A percentile compares a stretch with the other conserved stretches of the same genome.
Evolutionary conservation across 2,329 filamentous ascomycete species (phyloP).

Genomic region (Amauroascus verrucosus): DNA sequence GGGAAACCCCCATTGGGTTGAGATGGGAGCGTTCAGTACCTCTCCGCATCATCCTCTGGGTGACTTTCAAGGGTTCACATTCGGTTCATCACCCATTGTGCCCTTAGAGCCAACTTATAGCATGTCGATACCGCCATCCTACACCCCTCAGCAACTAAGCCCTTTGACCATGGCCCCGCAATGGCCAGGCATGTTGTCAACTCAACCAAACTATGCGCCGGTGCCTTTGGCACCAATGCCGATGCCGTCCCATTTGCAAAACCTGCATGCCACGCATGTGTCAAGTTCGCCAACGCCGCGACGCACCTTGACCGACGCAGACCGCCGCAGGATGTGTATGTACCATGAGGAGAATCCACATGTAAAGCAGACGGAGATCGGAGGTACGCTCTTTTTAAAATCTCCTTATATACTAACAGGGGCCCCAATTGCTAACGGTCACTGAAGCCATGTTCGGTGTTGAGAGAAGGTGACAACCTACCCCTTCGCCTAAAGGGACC

Average conservation of each 20-base stretch:
- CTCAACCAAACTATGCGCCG: slow-evolving; percentile 54
- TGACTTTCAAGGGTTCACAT: slow-evolving; percentile 57
- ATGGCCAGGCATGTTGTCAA: slow-evolving; percentile 77
- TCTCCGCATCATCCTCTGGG: slow-evolving; percentile 60
- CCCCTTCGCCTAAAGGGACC: slow-evolving; percentile 8
- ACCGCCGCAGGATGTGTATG: slow-evolving; percentile 85
- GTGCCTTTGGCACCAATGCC: slow-evolving; percentile 48
- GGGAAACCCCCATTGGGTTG: slow-evolving; percentile 37
- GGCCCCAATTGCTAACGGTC: slow-evolving; percentile 5
- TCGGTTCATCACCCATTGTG: slow-evolving; percentile 52
- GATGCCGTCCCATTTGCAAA: slow-evolving; percentile 39
- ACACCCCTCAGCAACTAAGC: slow-evolving; percentile 49
- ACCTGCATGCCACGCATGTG: slow-evolving; percentile 39
- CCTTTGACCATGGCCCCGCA: slow-evolving; percentile 62
- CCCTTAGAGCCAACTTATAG: slow-evolving; percentile 47
- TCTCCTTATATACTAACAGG: background rate
- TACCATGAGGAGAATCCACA: slow-evolving; percentile 84
- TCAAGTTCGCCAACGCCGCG: slow-evolving; percentile 50
- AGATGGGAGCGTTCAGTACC: slow-evolving; percentile 40
- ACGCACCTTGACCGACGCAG: slow-evolving; percentile 82
- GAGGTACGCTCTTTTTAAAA: slow-evolving; percentile 46
- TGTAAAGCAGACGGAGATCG: slow-evolving; percentile 93
- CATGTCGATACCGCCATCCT: slow-evolving; percentile 48
- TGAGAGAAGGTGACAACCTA: slow-evolving; percentile 75
- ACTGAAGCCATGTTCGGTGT: slow-evolving; percentile 73